phyloP scores from a whole-genome alignment of 2,329 filamentous ascomycete species.

The Cyanodermella asteris region DNA sequence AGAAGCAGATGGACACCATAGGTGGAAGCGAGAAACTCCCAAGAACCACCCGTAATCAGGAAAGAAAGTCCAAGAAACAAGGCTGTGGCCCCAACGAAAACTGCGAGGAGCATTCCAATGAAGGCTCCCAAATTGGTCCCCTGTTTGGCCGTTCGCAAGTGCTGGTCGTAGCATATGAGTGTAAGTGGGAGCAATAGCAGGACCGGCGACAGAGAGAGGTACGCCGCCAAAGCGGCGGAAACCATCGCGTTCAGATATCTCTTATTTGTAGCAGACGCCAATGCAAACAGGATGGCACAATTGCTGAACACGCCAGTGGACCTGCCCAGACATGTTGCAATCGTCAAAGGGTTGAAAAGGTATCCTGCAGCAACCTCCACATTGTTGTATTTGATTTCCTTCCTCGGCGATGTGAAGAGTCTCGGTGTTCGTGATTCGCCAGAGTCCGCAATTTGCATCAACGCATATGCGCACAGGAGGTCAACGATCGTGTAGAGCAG shows the following conservation, averaged over 20 bases:
- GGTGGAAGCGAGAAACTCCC: slow-evolving; percentile 71
- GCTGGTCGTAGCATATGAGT: slow-evolving; percentile 57
- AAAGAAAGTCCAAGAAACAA: slow-evolving; percentile 50
- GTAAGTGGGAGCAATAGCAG: slow-evolving; percentile 67
- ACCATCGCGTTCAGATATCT: slow-evolving; percentile 57
- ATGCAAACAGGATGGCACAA: slow-evolving; percentile 63
- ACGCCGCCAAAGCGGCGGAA: slow-evolving; percentile 66
- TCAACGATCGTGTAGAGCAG: slow-evolving; percentile 66
- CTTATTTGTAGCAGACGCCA: slow-evolving; percentile 58
- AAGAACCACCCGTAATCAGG: slow-evolving; percentile 51
- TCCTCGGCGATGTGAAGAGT: slow-evolving; percentile 58
- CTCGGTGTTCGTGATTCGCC: slow-evolving; percentile 54
- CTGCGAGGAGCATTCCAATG: slow-evolving; percentile 27
- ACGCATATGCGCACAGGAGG: slow-evolving; percentile 56
- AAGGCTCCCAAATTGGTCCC: slow-evolving; percentile 23
- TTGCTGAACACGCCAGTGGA: slow-evolving; percentile 79
- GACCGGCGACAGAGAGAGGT: slow-evolving; percentile 78
- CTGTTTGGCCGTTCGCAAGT: slow-evolving; percentile 15
- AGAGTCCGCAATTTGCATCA: slow-evolving; percentile 61
- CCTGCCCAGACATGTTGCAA: slow-evolving; percentile 73
- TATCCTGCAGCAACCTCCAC: slow-evolving; percentile 62
- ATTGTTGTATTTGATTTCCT: slow-evolving; percentile 51
- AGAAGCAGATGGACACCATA: slow-evolving; percentile 85
- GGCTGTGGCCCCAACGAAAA: slow-evolving; percentile 33
- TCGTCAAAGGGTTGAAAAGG: slow-evolving; percentile 84